Evolutionary conservation across 1,284 basidiomycete genomes (phyloP).

Genomic region (Taiwanofungus camphoratus): DNA sequence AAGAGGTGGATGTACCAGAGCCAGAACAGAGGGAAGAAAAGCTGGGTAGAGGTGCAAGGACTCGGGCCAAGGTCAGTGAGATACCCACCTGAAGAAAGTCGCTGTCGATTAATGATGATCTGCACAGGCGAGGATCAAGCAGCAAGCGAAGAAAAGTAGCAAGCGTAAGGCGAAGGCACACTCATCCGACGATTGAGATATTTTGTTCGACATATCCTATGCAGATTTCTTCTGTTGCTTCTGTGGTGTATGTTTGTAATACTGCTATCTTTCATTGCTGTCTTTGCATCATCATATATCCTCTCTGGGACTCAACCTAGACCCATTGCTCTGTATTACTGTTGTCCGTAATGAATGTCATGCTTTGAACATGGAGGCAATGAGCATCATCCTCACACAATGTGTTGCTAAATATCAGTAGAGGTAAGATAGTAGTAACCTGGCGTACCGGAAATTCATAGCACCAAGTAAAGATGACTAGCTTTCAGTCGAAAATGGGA

Average conservation of each 20-base stretch:
- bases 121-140: constrained; percentile 23
- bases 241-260: background rate
- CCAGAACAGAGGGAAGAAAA: constrained; percentile 28
- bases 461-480: too few relatives aligned
- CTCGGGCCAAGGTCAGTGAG: constrained; percentile 37
- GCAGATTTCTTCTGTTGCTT: constrained; percentile 2
- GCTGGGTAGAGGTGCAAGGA: constrained; percentile 36
- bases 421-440: too few relatives aligned
- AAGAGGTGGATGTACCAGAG: constrained; percentile 23
- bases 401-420: too few relatives aligned
- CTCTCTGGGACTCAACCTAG: too few relatives aligned
- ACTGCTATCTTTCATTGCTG: constrained; percentile 7
- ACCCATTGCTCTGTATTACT: too few relatives aligned
- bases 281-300: constrained; percentile 1
- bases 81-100: background rate
- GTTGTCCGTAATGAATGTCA: too few relatives aligned
- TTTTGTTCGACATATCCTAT: constrained; percentile 2
- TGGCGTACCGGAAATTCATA: too few relatives aligned
- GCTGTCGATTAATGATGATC: background rate
- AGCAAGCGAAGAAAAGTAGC: constrained; percentile 19
- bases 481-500: too few relatives aligned
- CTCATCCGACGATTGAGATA: constrained; percentile 4
- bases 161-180: constrained; percentile 11
- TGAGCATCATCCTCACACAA: too few relatives aligned
- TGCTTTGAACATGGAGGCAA: too few relatives aligned